phyloP scores from a whole-genome alignment of 192 early-diverging fungal species.

The Podila epigama region DNA sequence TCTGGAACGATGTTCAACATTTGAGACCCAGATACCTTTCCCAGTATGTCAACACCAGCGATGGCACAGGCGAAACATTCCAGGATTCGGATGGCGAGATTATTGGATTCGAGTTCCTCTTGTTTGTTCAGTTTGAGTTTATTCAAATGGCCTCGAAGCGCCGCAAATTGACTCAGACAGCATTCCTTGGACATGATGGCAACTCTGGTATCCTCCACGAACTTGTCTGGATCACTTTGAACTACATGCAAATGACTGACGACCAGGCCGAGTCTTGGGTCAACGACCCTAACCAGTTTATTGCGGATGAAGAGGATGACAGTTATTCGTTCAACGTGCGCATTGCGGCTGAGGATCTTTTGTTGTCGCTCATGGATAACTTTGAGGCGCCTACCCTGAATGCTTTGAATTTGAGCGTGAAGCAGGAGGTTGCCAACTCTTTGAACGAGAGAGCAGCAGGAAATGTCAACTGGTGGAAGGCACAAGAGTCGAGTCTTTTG shows the following conservation, averaged over 20 bases:
- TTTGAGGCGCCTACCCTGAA: constrained; percentile 56
- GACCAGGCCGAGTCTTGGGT: constrained; percentile 82
- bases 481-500: constrained; percentile 84
- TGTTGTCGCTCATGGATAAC: constrained; percentile 60
- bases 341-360: constrained; percentile 79
- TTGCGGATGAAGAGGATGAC: constrained; percentile 93
- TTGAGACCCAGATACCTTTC: constrained; percentile 63
- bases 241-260: constrained; percentile 84
- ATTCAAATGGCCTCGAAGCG: constrained; percentile 60
- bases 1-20: constrained; percentile 74
- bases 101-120: constrained; percentile 67
- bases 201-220: constrained; percentile 62
- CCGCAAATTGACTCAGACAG: constrained; percentile 58
- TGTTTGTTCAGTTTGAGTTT: constrained; percentile 77
- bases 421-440: constrained; percentile 30
- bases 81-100: constrained; percentile 79
- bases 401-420: constrained; percentile 58
- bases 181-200: constrained; percentile 58
- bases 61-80: constrained; percentile 51
- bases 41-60: constrained; percentile 43
- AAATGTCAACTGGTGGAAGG: constrained; percentile 73
- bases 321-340: constrained; percentile 87
- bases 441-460: constrained; percentile 15
- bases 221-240: constrained; percentile 64
- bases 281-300: constrained; percentile 85